Conservation (phyloP, 306 rosid genomes). For the cucumber (Cucumis sativus) region DNA sequence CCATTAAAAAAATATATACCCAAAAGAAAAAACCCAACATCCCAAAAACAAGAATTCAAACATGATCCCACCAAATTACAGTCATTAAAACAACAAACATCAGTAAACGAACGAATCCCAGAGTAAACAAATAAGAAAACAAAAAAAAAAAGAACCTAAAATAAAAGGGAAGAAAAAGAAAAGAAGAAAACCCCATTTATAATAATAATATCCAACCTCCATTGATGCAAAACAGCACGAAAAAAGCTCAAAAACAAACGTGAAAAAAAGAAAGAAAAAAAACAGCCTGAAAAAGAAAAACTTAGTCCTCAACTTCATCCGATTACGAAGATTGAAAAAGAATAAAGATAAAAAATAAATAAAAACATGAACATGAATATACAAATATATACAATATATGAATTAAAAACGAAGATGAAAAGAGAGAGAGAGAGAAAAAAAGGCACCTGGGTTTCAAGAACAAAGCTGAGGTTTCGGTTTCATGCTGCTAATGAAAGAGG, state of each 20-base stretch:
- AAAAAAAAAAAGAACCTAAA: no score
- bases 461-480: neutral
- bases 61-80: constrained; percentile 4
- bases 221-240: neutral
- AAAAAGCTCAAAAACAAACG: neutral
- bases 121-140: neutral
- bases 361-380: neutral
- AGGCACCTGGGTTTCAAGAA: constrained; percentile 7
- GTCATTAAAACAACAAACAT: neutral
- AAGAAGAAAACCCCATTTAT: neutral
- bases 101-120: neutral
- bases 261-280: neutral
- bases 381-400: neutral
- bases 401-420: neutral
- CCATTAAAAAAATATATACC: neutral
- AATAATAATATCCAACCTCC: neutral
- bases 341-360: neutral
- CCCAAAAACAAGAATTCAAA: neutral
- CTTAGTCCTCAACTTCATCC: neutral
- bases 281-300: neutral
- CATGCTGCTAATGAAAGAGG: constrained; percentile 1
- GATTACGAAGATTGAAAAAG: neutral
- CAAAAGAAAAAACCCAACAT: neutral
- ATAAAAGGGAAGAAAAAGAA: neutral
- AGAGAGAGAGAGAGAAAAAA: neutral